Conservation (phyloP, 73 alveolate genomes). For the Stentor roeselii region DNA sequence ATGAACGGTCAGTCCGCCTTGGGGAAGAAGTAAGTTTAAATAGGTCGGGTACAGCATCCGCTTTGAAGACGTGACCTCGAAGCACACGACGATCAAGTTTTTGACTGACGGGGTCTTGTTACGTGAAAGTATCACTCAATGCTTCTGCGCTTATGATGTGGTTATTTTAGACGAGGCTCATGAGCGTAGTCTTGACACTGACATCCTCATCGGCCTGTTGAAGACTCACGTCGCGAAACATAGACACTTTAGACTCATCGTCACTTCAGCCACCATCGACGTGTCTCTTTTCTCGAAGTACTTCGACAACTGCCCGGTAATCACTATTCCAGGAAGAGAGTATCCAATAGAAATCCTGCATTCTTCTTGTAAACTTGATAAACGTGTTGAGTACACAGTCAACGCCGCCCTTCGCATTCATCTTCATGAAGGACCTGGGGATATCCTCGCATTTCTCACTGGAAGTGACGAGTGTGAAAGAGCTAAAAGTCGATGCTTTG, state of each 20-base stretch:
- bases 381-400: slow-evolving; percentile 73
- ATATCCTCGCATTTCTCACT: slow-evolving; percentile 89
- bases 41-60: slow-evolving; percentile 95
- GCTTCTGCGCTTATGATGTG: slow-evolving; percentile 70
- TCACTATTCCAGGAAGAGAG: slow-evolving; percentile 42
- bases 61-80: slow-evolving; percentile 69
- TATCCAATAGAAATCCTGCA: slow-evolving; percentile 56
- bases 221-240: slow-evolving; percentile 60
- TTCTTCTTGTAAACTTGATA: slow-evolving; percentile 58
- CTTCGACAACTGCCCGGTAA: slow-evolving; percentile 68
- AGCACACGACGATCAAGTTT: slow-evolving; percentile 73
- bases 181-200: slow-evolving; percentile 91
- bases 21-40: slow-evolving; percentile 91
- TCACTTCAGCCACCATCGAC: slow-evolving; percentile 87
- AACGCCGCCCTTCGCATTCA: slow-evolving; percentile 90
- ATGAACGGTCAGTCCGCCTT: slow-evolving; percentile 90
- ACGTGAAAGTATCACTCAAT: slow-evolving; percentile 90
- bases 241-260: slow-evolving; percentile 37
- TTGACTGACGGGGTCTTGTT: slow-evolving; percentile 97
- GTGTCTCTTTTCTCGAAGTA: slow-evolving; percentile 62
- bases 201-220: slow-evolving; percentile 87
- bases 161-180: slow-evolving; percentile 96
- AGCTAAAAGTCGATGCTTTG: slow-evolving; percentile 80
- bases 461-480: slow-evolving; percentile 97
- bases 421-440: slow-evolving; percentile 94